Evolutionary conservation across 306 rosid species (phyloP).

Genomic region (Corylus heterophylla): DNA sequence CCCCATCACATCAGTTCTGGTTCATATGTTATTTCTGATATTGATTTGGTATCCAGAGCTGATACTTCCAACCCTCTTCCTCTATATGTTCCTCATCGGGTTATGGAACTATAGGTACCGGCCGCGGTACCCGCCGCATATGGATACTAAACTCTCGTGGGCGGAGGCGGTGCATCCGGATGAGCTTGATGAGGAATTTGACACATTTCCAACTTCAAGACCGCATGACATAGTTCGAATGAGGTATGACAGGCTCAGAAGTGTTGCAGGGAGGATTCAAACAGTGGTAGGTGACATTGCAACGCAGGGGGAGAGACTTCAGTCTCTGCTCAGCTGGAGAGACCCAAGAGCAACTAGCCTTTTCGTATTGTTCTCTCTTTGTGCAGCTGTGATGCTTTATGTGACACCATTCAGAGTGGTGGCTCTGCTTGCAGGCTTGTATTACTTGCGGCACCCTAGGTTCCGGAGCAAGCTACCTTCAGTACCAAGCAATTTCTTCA

Average conservation of each 20-base stretch:
- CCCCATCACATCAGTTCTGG: slow-evolving; percentile 70
- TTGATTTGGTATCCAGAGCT: slow-evolving; percentile 82
- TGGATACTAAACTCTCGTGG: slow-evolving; percentile 92
- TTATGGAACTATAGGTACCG: slow-evolving; percentile 87
- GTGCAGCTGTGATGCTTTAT: slow-evolving; percentile 71
- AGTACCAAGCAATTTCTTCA: slow-evolving; percentile 86
- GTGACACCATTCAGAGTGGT: slow-evolving; percentile 74
- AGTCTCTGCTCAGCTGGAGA: slow-evolving; percentile 85
- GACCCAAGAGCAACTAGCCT: slow-evolving; percentile 90
- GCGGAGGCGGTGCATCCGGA: slow-evolving; percentile 79
- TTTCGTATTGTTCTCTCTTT: slow-evolving; percentile 62
- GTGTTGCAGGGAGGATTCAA: slow-evolving; percentile 92
- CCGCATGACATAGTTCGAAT: slow-evolving; percentile 64
- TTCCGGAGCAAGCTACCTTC: slow-evolving; percentile 84
- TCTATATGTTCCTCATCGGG: slow-evolving; percentile 94
- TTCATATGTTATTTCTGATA: slow-evolving; percentile 76
- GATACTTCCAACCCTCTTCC: slow-evolving; percentile 81
- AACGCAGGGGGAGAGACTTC: slow-evolving; percentile 92
- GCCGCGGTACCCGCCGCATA: slow-evolving; percentile 73
- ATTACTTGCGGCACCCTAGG: slow-evolving; percentile 75
- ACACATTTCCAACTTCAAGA: slow-evolving; percentile 83
- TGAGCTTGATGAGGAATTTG: slow-evolving; percentile 95
- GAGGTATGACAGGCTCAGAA: slow-evolving; percentile 87
- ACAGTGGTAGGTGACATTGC: slow-evolving; percentile 95
- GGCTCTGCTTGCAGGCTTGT: slow-evolving; percentile 68